Conservation (phyloP, 108 stramenopile species). For the Epipyxis sp. region DNA sequence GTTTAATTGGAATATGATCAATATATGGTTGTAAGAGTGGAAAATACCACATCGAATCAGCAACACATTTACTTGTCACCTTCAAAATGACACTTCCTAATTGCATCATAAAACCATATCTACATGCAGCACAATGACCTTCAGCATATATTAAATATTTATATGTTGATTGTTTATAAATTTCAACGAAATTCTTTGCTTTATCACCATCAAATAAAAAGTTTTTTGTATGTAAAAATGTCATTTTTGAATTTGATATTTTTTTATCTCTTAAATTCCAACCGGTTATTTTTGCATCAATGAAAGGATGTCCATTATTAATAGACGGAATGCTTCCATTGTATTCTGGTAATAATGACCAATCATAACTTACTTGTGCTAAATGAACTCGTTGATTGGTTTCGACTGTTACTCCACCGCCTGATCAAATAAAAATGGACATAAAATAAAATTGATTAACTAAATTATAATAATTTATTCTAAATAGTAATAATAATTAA, state of each 20-base stretch:
- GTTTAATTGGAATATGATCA: constrained; percentile 94
- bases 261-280: constrained; percentile 98
- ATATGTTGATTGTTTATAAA: constrained; percentile 94
- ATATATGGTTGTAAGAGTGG: constrained; percentile 85
- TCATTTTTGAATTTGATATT: constrained; percentile 75
- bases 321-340: constrained; percentile 61
- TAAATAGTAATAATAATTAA: no score
- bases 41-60: constrained; percentile 99
- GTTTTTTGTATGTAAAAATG: constrained; percentile 49
- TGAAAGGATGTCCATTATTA: constrained; percentile 65
- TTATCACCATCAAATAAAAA: constrained; percentile 75
- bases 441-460: no score
- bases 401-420: constrained; percentile 87
- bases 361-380: constrained; percentile 60
- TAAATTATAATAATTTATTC: no score
- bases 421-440: no score
- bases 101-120: constrained; percentile 99
- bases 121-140: constrained; percentile 98
- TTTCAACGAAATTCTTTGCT: constrained; percentile 85
- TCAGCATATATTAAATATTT: constrained; percentile 93
- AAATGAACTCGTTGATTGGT: constrained; percentile 95
- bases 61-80: constrained; percentile 71
- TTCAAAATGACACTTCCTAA: constrained; percentile 95
- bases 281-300: constrained; percentile 93
- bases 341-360: constrained; percentile 61